These are phyloP conservation scores for Wallemia hederae DNA, from an alignment of 1,284 basidiomycete species.

Conservation along the genomic window DNA sequence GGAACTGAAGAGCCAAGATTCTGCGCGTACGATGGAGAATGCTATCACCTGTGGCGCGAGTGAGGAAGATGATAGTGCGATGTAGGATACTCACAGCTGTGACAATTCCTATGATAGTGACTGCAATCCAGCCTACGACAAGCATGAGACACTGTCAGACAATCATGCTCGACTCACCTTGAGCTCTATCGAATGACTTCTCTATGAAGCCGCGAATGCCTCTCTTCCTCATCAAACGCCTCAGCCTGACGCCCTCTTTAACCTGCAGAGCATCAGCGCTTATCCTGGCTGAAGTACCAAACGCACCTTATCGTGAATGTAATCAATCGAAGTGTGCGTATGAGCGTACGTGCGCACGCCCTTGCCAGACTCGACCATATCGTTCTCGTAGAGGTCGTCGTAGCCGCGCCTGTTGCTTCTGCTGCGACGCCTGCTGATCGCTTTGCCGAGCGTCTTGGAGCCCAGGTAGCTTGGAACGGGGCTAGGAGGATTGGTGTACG, in stretches of 20 bases:
- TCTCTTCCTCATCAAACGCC: neutral
- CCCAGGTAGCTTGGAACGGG: neutral
- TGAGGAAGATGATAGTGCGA: neutral
- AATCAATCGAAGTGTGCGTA: neutral
- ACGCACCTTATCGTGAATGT: neutral
- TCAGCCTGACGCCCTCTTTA: neutral
- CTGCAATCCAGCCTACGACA: neutral
- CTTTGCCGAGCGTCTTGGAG: neutral
- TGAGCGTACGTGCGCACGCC: neutral
- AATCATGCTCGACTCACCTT: neutral
- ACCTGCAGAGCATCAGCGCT: neutral
- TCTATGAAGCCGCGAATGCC: neutral
- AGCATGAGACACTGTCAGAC: neutral
- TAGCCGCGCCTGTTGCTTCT: neutral
- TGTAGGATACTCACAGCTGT: neutral
- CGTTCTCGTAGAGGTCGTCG: neutral
- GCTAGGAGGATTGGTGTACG: neutral
- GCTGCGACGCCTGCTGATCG: neutral
- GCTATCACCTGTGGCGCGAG: neutral
- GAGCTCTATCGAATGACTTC: neutral
- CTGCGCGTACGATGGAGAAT: neutral
- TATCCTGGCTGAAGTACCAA: neutral
- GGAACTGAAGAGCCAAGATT: neutral
- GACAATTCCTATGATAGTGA: neutral
- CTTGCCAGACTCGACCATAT: neutral